A percentile compares a stretch with the other conserved stretches of the same genome.
Conservation (phyloP, 2,329 filamentous ascomycete species). For the Coniochaeta sp. region DNA sequence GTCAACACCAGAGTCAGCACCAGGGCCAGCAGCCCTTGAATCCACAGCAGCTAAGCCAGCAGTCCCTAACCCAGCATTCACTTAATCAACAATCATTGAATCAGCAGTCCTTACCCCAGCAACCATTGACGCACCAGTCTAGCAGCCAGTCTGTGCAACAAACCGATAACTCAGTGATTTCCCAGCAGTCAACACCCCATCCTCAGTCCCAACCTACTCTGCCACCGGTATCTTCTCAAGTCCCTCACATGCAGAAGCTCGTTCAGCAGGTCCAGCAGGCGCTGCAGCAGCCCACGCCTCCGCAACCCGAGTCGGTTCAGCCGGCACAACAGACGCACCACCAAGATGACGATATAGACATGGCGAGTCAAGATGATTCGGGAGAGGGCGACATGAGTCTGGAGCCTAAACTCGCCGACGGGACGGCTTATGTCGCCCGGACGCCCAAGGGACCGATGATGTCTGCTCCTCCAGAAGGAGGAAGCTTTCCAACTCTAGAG, state of each 20-base stretch:
- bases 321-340: conserved; percentile 30
- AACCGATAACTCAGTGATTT: conserved; percentile 31
- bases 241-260: conserved; percentile 27
- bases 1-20: conserved; percentile 24
- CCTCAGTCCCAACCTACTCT: conserved; percentile 19
- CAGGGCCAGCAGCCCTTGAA: conserved; percentile 17
- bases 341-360: conserved; percentile 42
- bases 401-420: conserved; percentile 40
- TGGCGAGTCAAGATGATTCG: conserved; percentile 39
- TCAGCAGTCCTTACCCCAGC: conserved; percentile 10
- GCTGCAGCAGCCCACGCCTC: conserved; percentile 18
- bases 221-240: conserved; percentile 15
- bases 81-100: conserved; percentile 12
- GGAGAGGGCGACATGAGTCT: conserved; percentile 34
- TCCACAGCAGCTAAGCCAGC: conserved; percentile 16
- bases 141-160: conserved; percentile 32
- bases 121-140: conserved; percentile 13
- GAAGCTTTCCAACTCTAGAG: conserved; percentile 56
- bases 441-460: conserved; percentile 52
- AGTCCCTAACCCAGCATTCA: conserved; percentile 16
- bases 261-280: conserved; percentile 25
- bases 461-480: conserved; percentile 56
- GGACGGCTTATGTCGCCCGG: conserved; percentile 41
- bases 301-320: conserved; percentile 11
- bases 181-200: conserved; percentile 30